Conservation (phyloP, 495 filamentous ascomycete genomes). For the Thermothielavioides terrestris region DNA sequence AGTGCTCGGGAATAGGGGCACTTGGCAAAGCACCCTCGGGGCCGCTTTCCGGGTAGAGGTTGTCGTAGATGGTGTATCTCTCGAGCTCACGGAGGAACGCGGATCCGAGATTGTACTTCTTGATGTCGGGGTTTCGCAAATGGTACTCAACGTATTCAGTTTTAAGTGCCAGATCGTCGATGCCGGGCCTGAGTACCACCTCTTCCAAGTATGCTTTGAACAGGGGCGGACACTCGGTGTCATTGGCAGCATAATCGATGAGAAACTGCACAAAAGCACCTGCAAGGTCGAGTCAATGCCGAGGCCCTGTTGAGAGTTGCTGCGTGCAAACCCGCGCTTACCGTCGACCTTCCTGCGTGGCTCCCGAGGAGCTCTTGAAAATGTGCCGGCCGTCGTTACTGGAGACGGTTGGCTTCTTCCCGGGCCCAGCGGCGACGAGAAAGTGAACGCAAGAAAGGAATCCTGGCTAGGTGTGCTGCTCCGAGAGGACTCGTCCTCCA, state of each 20-base stretch:
- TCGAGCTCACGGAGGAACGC: neutral
- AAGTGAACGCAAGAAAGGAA: no score
- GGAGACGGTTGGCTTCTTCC: no score
- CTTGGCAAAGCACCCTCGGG: neutral
- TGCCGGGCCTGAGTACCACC: neutral
- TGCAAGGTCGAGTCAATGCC: neutral
- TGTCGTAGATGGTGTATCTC: conserved; percentile 1
- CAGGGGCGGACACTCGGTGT: conserved; percentile 6
- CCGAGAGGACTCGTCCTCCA: no score
- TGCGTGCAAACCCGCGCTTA: neutral
- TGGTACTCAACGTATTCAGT: neutral
- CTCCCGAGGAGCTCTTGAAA: neutral
- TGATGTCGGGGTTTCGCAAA: conserved; percentile 3
- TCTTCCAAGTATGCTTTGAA: conserved; percentile 9
- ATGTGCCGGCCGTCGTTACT: no score
- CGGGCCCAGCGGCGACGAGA: no score
- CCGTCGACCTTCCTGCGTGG: neutral
- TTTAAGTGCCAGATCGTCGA: neutral
- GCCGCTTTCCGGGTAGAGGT: neutral
- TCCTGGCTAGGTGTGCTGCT: no score
- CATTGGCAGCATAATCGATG: conserved; percentile 5
- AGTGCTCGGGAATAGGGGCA: conserved; percentile 1
- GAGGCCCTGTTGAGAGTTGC: neutral
- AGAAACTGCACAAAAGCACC: conserved; percentile 6
- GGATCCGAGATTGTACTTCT: neutral